phyloP scores from a whole-genome alignment of 208 protist species.

The Acanthamoeba sp. region DNA sequence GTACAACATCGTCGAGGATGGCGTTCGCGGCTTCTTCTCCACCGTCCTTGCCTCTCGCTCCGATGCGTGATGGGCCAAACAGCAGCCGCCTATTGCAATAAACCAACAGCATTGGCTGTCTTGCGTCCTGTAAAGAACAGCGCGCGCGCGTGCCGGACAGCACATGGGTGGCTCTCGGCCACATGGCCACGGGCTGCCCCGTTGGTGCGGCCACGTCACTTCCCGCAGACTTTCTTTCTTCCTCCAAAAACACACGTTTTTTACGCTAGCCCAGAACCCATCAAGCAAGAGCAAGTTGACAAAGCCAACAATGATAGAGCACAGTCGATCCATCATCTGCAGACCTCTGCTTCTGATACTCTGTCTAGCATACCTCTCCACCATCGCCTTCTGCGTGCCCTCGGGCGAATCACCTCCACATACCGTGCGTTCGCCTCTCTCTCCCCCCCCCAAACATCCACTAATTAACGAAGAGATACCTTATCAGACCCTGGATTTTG shows the following conservation, averaged over 20 bases:
- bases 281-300: neutral
- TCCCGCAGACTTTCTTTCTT: no score
- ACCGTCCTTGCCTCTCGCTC: neutral
- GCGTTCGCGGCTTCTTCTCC: slow-evolving; percentile 47
- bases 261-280: no score
- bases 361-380: slow-evolving; percentile 19
- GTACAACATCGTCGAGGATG: slow-evolving; percentile 38
- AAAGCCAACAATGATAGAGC: neutral
- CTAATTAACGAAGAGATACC: neutral
- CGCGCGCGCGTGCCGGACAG: no score
- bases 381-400: slow-evolving; percentile 32
- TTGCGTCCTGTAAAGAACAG: no score
- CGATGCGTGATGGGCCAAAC: neutral
- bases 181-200: no score
- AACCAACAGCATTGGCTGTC: neutral
- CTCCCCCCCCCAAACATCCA: neutral
- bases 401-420: slow-evolving; percentile 4
- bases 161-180: no score
- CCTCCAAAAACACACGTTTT: no score
- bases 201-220: no score
- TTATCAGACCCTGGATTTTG: neutral
- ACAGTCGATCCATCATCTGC: neutral
- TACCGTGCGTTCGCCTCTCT: neutral
- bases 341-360: slow-evolving; percentile 18
- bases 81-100: neutral